Evolutionary conservation across 1,284 basidiomycete species (phyloP), one percentile per base, ranked within the genome.

Genomic region (Anthracocystis walkeri): DNA sequence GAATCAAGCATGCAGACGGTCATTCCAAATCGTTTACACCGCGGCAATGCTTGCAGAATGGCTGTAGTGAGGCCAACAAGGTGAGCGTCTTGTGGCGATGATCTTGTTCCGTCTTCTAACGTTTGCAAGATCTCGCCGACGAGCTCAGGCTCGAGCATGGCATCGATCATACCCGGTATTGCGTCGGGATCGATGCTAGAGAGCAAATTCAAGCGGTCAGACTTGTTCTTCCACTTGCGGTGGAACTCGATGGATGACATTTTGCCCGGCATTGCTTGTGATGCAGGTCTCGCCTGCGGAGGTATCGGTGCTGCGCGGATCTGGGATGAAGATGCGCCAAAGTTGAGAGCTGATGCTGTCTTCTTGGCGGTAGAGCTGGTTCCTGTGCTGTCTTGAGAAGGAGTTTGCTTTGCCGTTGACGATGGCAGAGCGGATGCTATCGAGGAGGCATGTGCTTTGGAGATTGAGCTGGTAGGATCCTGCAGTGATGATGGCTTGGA

Each of bases 201-300:
- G 1, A 73, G 55, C 44, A 73, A 40, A 7, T 54, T 4, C 42
- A 64, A 10, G 10, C 65, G 70, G 0, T 38, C 51, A 14, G 40
- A 5, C 54, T 55, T 65, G 56, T 60, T 59, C 51, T 77, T 79
- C 70, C 70, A 73, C 25, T 53, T 65, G 20, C 67, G 65, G 20
- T 75, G 61, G 38, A 75, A 79, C 27, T 77, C 77, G 29, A 75
- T 64, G 14, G 73, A 61, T 14, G 64, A 59, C 45, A 72, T 51
- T 25, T 51, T 67, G 10, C 31, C 33, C 8, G 45, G 11, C 2
- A 35, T n/a, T 7, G 38, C 1, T 20, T n/a, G 42, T 2, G 25
- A 5, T 45, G 20, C 21, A 3, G 33, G 44, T 18, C 14, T 45
- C 2, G 27, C 4, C 25, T 42, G 63, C 8, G 31, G 50, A 10